Percentiles rank a stretch among this genome's conserved stretches.
Conservation (phyloP, 805 yeast species). For the Cyberlindnera saturnus region DNA sequence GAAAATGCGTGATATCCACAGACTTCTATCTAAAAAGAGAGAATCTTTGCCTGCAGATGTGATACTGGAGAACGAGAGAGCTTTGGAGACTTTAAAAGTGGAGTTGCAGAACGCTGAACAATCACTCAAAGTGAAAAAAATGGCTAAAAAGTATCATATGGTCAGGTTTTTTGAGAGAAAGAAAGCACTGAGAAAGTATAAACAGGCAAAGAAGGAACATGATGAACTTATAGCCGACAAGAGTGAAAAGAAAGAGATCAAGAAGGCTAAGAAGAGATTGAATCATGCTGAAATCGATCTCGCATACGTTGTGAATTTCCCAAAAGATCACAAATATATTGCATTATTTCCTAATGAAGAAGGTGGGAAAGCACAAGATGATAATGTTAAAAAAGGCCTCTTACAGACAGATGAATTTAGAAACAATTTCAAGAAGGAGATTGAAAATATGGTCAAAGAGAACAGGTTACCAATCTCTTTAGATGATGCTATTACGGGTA, state of each 20-base stretch:
- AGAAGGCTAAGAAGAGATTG: constrained; percentile 45
- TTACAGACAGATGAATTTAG: constrained; percentile 37
- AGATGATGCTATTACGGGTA: constrained; percentile 34
- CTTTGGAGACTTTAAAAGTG: constrained; percentile 53
- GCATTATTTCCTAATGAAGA: constrained; percentile 59
- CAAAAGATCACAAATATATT: constrained; percentile 72
- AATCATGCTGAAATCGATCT: constrained; percentile 59
- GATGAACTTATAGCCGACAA: constrained; percentile 22
- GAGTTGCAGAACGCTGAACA: constrained; percentile 48
- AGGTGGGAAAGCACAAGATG: constrained; percentile 26
- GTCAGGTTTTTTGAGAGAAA: constrained; percentile 86
- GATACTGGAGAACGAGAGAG: constrained; percentile 68
- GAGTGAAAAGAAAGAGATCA: constrained; percentile 34
- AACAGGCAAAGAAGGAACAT: constrained; percentile 33
- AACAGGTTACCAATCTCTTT: constrained; percentile 55
- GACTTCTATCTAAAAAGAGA: constrained; percentile 50
- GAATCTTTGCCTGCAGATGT: constrained; percentile 59
- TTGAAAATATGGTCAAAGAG: constrained; percentile 45
- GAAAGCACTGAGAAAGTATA: constrained; percentile 71
- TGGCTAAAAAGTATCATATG: constrained; percentile 81
- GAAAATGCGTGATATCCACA: constrained; percentile 79
- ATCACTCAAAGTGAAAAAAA: constrained; percentile 40
- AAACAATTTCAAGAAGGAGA: constrained; percentile 43
- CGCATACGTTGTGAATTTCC: constrained; percentile 72
- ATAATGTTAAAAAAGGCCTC: constrained; percentile 27